Evolutionary conservation across 495 filamentous ascomycete species (phyloP).

Genomic region (Cetradonia linearis): DNA sequence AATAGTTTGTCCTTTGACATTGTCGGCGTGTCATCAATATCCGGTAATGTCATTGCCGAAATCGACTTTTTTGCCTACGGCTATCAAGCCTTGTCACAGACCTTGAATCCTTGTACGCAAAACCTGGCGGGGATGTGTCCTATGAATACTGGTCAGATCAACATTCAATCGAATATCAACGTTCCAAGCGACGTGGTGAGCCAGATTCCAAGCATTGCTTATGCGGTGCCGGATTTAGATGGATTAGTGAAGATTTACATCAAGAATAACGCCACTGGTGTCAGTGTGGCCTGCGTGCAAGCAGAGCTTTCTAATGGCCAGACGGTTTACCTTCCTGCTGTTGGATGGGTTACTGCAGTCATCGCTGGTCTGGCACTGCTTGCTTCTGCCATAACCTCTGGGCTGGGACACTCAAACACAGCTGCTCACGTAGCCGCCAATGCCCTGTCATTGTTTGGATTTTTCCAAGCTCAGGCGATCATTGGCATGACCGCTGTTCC

Average conservation of each 20-base stretch:
- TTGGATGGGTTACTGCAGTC: conserved; percentile 81
- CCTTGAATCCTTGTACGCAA: conserved; percentile 65
- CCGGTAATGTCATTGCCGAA: conserved; percentile 73
- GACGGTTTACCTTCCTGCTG: conserved; percentile 79
- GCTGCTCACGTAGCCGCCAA: conserved; percentile 93
- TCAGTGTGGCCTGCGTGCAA: conserved; percentile 76
- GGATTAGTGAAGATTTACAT: conserved; percentile 74
- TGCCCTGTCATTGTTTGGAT: conserved; percentile 83
- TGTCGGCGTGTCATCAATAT: conserved; percentile 72
- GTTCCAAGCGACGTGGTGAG: conserved; percentile 47
- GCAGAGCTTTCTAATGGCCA: conserved; percentile 85
- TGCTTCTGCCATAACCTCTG: conserved; percentile 71
- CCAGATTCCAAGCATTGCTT: conserved; percentile 72
- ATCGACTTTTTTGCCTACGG: conserved; percentile 75
- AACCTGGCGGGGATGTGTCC: conserved; percentile 74
- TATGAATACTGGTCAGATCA: conserved; percentile 79
- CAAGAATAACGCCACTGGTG: conserved; percentile 49
- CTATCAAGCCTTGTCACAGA: conserved; percentile 51
- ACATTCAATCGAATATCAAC: conserved; percentile 52
- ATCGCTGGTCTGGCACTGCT: conserved; percentile 77
- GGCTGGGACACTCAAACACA: conserved; percentile 86
- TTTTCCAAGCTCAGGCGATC: conserved; percentile 96
- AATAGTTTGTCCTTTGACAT: conserved; percentile 62
- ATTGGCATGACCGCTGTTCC: conserved; percentile 77
- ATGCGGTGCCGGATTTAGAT: conserved; percentile 85